A percentile compares a stretch with the other conserved stretches of the same genome.
These are phyloP conservation scores for Yarrowia galli DNA, from an alignment of 1,139 yeast genomes.

Conservation along the genomic window DNA sequence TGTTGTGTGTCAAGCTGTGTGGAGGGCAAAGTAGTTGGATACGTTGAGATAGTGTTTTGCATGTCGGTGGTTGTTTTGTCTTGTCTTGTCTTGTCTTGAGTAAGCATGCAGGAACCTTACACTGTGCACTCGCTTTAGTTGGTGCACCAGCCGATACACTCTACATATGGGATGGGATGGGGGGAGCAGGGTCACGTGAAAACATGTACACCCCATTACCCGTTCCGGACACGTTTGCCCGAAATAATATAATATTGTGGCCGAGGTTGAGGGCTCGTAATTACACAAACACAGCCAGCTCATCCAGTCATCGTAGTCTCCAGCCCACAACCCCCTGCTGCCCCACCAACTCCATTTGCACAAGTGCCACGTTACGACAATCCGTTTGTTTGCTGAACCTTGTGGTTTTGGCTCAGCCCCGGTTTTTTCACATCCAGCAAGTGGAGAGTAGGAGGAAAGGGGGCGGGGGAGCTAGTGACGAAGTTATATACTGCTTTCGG, in stretches of 20 bases:
- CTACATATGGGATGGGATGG: too few relatives aligned
- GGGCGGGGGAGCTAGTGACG: not conserved
- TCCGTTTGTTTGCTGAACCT: slow-evolving; percentile 37
- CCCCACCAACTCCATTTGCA: not conserved
- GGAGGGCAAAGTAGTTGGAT: slow-evolving; percentile 37
- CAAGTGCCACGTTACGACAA: slow-evolving; percentile 23
- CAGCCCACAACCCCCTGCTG: not conserved
- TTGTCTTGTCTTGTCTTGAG: slow-evolving; percentile 34
- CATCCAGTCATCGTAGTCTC: not conserved
- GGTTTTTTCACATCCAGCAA: slow-evolving; percentile 31
- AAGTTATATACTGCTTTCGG: not conserved
- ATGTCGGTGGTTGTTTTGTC: slow-evolving; percentile 35
- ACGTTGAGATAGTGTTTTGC: slow-evolving; percentile 38
- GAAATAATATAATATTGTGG: too few relatives aligned
- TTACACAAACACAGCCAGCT: too few relatives aligned
- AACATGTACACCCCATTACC: too few relatives aligned
- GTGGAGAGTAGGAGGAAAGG: slow-evolving; percentile 9
- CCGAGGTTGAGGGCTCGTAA: too few relatives aligned
- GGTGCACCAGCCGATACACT: not conserved
- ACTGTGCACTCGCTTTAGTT: not conserved
- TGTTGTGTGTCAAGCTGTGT: slow-evolving; percentile 25
- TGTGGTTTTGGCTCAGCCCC: slow-evolving; percentile 30
- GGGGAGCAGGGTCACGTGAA: slow-evolving; percentile 2
- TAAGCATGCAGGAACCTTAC: slow-evolving; percentile 34
- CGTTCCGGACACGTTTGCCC: too few relatives aligned